phyloP scores from a whole-genome alignment of 2,329 filamentous ascomycete species.

The Colletotrichum chrysophilum region DNA sequence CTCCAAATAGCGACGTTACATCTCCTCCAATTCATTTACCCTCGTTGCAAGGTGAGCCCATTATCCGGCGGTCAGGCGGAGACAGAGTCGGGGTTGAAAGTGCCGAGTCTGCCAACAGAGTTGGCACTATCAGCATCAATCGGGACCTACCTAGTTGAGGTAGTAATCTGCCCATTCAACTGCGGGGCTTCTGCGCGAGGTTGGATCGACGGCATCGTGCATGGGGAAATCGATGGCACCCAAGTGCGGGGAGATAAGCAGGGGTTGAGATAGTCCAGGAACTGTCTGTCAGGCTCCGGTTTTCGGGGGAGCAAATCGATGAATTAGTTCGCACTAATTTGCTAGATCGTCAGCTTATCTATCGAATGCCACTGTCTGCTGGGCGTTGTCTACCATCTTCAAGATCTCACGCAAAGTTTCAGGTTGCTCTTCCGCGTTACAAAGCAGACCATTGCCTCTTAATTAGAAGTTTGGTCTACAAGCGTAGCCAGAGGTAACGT shows the following conservation, averaged over 20 bases:
- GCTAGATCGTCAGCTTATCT: background rate
- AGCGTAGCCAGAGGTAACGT: background rate
- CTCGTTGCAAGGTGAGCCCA: background rate
- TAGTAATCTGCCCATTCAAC: background rate
- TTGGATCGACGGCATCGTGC: background rate
- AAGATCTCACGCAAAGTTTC: background rate
- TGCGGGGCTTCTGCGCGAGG: background rate
- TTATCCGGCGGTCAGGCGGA: background rate
- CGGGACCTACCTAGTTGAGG: background rate
- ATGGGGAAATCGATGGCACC: background rate
- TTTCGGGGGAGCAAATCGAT: background rate
- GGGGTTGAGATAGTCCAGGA: background rate
- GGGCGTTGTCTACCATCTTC: background rate
- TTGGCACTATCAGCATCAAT: background rate
- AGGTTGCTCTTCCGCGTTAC: background rate
- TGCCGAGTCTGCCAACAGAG: background rate
- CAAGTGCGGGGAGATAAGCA: constrained; percentile 15
- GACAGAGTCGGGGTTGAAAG: background rate
- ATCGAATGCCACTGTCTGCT: background rate
- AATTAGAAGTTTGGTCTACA: background rate
- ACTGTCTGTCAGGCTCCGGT: background rate
- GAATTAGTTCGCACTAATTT: background rate
- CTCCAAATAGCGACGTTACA: constrained; percentile 14
- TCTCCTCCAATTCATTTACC: background rate
- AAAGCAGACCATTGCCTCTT: background rate